Conservation (phyloP, 73 alveolate species). For the Tetrahymena elliotti region DNA sequence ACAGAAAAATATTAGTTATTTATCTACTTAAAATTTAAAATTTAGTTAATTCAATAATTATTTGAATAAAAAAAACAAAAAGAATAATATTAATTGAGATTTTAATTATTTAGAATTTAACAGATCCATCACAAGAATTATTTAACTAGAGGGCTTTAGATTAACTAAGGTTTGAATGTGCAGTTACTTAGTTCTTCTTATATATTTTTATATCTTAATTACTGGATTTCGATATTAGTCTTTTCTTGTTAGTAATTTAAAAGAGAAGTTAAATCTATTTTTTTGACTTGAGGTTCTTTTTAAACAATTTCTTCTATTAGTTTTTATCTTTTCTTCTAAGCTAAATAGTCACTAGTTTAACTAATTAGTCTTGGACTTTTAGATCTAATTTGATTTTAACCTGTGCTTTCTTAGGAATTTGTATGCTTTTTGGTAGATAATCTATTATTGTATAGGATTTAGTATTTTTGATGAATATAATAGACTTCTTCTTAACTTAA, state of each 20-base stretch:
- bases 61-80: too few relatives aligned
- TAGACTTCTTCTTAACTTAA: not conserved
- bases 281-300: not conserved
- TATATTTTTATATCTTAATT: not conserved
- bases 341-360: not conserved
- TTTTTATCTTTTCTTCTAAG: not conserved
- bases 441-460: not conserved
- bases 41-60: too few relatives aligned
- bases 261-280: not conserved
- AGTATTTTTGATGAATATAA: not conserved
- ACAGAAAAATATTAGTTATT: too few relatives aligned
- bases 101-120: not conserved
- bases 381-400: not conserved
- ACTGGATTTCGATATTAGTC: not conserved
- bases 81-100: too few relatives aligned
- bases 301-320: not conserved
- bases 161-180: not conserved
- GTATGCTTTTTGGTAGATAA: not conserved
- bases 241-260: not conserved
- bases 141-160: not conserved
- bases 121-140: not conserved
- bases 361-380: not conserved
- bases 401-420: not conserved
- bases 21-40: too few relatives aligned
- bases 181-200: not conserved